Evolutionary conservation across 306 rosid genomes (phyloP), one percentile per base, ranked within the genome.

Genomic region (Erythrophleum fordii): DNA sequence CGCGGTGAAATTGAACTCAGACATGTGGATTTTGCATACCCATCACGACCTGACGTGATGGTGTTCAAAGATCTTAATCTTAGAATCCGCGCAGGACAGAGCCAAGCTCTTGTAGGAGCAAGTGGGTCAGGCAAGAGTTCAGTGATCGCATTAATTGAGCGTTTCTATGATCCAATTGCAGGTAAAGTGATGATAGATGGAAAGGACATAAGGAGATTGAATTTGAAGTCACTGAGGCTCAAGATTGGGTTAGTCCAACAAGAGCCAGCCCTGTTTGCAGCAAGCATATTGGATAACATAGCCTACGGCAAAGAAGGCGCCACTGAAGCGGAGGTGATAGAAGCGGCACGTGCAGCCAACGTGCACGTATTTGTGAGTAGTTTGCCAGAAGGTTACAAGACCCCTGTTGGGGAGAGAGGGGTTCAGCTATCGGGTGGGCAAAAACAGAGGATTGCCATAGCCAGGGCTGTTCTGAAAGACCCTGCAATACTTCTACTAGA

Each of bases 121-220:
- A 96, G 99, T 72, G 99, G 99, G 6, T 96, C 97, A 0, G 99
- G 99, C 60, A 96, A 96, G 86, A 96, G 99, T 82, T 90, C 99
- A 5, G 98, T 96, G 22, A 85, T 96, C 76, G 91, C 94, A 5
- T 52, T 96, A 83, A 93, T 96, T 0, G 97, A 96, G 81, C 79
- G 99, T 3, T 96, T 96, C 83, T 96, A 96, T 31, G 99, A 96
- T 68, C 99, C 99, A 0, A 62, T 93, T 3, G 93, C 83, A 1
- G 99, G 99, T 0, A 93, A 96, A 86, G 99, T 96, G 3, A 96
- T 96, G 97, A 84, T 96, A 17, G 99, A 96, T 23, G 99, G 99
- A 39, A 96, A 87, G 73, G 99, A 96, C 86, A 89, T 96, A 1
- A 87, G 93, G 76, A 91, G 91, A 45, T 28, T 93, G 73, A 96